Conservation (phyloP, 345 rosid genomes). For the Salix purpurea region DNA sequence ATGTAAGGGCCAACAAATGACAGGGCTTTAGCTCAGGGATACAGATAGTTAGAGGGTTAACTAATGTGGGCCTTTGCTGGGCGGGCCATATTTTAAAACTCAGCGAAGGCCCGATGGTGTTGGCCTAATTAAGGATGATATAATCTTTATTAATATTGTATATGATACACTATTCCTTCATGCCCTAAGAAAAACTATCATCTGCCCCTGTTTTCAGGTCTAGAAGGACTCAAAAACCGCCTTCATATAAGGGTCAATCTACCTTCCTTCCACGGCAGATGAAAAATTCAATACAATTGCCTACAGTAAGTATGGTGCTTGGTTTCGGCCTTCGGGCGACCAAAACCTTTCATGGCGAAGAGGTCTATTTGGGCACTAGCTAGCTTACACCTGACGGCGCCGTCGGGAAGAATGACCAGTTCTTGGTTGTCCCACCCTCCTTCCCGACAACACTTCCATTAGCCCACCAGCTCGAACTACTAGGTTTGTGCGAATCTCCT, state of each 20-base stretch:
- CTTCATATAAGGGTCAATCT: constrained; percentile 27
- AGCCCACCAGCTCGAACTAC: constrained; percentile 47
- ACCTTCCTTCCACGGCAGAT: neutral
- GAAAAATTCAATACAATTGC: constrained; percentile 9
- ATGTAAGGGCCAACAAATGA: no score
- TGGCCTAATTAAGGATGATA: no score
- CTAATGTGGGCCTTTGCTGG: no score
- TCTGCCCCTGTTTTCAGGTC: constrained; percentile 23
- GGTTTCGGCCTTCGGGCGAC: constrained; percentile 7
- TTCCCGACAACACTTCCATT: constrained; percentile 47
- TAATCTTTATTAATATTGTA: no score
- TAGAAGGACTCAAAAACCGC: constrained; percentile 47
- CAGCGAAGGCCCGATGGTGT: no score
- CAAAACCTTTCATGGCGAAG: constrained; percentile 7
- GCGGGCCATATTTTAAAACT: no score
- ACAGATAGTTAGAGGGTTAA: no score
- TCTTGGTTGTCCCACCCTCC: constrained; percentile 33
- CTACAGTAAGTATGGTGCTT: constrained; percentile 1
- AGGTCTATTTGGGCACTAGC: constrained; percentile 11
- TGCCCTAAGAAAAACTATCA: constrained; percentile 9
- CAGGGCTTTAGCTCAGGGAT: no score
- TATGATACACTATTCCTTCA: constrained; percentile 14
- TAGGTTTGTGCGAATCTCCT: constrained; percentile 36
- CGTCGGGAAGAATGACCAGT: constrained; percentile 87
- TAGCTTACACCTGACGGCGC: constrained; percentile 63